Percentiles rank a stretch among this genome's conserved stretches.
These are phyloP conservation scores for Venturia asperata DNA, from an alignment of 2,329 filamentous ascomycete genomes.

Conservation along the genomic window DNA sequence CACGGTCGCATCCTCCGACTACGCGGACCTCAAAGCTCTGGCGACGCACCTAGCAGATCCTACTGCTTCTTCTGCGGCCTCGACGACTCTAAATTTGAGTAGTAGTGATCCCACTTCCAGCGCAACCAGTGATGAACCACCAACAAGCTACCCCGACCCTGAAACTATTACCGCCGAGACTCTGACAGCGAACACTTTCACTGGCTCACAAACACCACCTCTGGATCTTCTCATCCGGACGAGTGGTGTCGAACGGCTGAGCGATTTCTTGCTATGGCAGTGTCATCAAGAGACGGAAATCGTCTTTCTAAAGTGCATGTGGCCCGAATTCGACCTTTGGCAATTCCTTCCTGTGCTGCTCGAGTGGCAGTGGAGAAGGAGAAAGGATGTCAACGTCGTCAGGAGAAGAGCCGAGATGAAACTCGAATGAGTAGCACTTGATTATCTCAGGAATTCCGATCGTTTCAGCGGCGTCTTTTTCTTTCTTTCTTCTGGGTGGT, in stretches of 20 bases:
- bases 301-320: slow-evolving; percentile 84
- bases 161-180: slow-evolving; percentile 82
- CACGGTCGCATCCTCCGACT: slow-evolving; percentile 12
- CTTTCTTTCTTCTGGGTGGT: background rate
- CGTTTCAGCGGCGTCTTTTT: background rate
- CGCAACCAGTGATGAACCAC: slow-evolving; percentile 48
- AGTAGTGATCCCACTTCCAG: slow-evolving; percentile 42
- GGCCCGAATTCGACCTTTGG: slow-evolving; percentile 95
- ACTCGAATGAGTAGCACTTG: background rate
- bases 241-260: slow-evolving; percentile 84
- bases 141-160: slow-evolving; percentile 55
- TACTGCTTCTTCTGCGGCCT: slow-evolving; percentile 10
- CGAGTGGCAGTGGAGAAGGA: slow-evolving; percentile 67
- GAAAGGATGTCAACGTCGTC: slow-evolving; percentile 13
- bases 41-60: slow-evolving; percentile 12
- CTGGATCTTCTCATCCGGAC: slow-evolving; percentile 87
- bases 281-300: slow-evolving; percentile 88
- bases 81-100: slow-evolving; percentile 18
- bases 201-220: slow-evolving; percentile 66
- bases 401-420: slow-evolving; percentile 10
- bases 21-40: slow-evolving; percentile 18
- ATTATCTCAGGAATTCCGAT: background rate
- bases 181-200: slow-evolving; percentile 81
- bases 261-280: slow-evolving; percentile 99
- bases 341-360: slow-evolving; percentile 86